These are phyloP conservation scores for Xylaria sp. DNA, from an alignment of 2,329 filamentous ascomycete genomes.

Conservation along the genomic window DNA sequence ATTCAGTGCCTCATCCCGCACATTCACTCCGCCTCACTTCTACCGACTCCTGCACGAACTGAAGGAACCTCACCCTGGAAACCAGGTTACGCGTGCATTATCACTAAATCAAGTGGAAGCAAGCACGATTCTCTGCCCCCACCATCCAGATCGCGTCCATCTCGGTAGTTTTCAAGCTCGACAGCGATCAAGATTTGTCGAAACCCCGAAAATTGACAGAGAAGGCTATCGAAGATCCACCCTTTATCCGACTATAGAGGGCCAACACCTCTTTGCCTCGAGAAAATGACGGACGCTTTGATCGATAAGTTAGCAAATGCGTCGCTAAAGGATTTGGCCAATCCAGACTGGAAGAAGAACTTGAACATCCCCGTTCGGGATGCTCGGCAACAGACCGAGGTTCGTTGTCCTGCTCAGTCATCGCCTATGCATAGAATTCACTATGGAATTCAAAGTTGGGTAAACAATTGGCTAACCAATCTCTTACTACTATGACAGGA, in stretches of 20 bases:
- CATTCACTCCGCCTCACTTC: neutral
- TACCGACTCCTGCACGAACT: neutral
- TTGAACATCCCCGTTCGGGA: conserved; percentile 70
- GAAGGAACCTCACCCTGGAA: neutral
- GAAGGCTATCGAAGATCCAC: neutral
- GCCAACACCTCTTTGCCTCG: neutral
- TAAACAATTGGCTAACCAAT: conserved; percentile 16
- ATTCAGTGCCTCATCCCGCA: no score
- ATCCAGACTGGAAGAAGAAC: conserved; percentile 65
- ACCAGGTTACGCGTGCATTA: neutral
- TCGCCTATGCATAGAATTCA: no score
- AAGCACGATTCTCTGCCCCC: neutral
- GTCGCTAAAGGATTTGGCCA: conserved; percentile 41
- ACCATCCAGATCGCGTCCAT: neutral
- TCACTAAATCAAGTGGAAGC: no score
- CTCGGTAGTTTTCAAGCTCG: neutral
- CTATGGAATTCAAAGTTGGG: neutral
- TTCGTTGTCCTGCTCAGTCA: conserved; percentile 30
- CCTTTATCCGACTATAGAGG: no score
- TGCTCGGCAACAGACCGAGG: conserved; percentile 75
- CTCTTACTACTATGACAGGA: conserved; percentile 52
- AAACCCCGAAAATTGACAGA: neutral
- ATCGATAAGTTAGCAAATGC: conserved; percentile 34
- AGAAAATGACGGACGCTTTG: conserved; percentile 31
- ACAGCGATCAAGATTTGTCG: neutral